phyloP scores from a whole-genome alignment of 2,329 filamentous ascomycete species.

The Xylaria arbuscula region DNA sequence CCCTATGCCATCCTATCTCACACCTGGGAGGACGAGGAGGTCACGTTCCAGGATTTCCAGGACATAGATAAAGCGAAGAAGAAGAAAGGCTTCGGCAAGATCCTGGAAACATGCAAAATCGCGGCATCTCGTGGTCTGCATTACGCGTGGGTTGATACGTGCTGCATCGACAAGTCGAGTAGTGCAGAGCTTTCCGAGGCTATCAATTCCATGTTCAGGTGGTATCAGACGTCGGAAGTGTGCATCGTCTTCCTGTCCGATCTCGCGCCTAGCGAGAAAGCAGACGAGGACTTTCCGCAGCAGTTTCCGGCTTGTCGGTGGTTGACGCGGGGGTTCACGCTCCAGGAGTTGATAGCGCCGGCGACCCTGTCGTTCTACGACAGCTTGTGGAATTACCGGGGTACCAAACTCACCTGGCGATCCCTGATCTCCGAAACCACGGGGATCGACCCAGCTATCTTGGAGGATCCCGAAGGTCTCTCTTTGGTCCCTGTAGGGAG shows the following conservation, averaged over 20 bases:
- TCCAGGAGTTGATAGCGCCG: slow-evolving; percentile 28
- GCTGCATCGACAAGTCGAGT: slow-evolving; percentile 25
- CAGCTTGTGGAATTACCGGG: slow-evolving; percentile 8
- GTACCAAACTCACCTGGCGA: background rate
- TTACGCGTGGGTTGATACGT: slow-evolving; percentile 27
- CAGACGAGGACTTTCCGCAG: background rate
- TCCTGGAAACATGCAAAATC: background rate
- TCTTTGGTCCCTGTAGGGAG: slow-evolving; percentile 2
- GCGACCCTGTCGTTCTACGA: slow-evolving; percentile 13
- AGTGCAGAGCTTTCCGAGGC: slow-evolving; percentile 23
- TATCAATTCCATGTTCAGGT: slow-evolving; percentile 18
- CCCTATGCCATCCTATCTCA: slow-evolving; percentile 24
- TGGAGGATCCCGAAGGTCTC: background rate
- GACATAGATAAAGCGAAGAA: background rate
- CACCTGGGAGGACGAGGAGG: slow-evolving; percentile 23
- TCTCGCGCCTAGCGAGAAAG: background rate
- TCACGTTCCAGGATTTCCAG: slow-evolving; percentile 11
- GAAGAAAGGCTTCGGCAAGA: slow-evolving; percentile 11
- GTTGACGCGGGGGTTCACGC: slow-evolving; percentile 18
- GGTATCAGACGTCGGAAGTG: slow-evolving; percentile 10
- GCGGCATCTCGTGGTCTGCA: slow-evolving; percentile 1
- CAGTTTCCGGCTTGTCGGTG: background rate
- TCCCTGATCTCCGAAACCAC: background rate
- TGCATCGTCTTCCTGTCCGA: slow-evolving; percentile 22
- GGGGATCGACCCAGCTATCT: background rate